Evolutionary conservation across 2,329 filamentous ascomycete genomes (phyloP).

Genomic region (Raffaelea albimanens): DNA sequence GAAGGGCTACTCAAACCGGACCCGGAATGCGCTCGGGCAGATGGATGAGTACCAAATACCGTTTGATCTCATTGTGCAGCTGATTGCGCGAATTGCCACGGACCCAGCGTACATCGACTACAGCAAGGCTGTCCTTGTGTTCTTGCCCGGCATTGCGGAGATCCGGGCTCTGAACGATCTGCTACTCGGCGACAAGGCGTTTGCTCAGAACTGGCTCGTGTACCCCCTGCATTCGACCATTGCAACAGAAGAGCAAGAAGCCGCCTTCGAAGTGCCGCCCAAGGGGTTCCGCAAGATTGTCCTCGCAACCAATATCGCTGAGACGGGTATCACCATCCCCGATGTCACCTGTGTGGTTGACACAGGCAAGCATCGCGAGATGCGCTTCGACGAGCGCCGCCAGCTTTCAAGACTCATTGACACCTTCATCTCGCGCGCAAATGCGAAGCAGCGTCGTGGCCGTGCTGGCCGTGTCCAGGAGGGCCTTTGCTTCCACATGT

Average conservation of each 20-base stretch:
- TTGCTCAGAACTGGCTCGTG: slow-evolving; percentile 70
- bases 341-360: slow-evolving; percentile 97
- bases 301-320: slow-evolving; percentile 93
- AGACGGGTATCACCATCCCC: slow-evolving; percentile 96
- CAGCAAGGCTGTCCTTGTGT: slow-evolving; percentile 89
- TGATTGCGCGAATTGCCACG: slow-evolving; percentile 68
- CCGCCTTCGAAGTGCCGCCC: slow-evolving; percentile 79
- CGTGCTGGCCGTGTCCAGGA: slow-evolving; percentile 92
- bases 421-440: slow-evolving; percentile 89
- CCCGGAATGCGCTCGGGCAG: slow-evolving; percentile 61
- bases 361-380: slow-evolving; percentile 92
- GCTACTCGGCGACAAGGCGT: slow-evolving; percentile 65
- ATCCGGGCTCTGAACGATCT: slow-evolving; percentile 84
- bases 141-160: slow-evolving; percentile 88
- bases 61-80: slow-evolving; percentile 71
- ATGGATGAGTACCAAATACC: slow-evolving; percentile 91
- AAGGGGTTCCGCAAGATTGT: slow-evolving; percentile 83
- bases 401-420: slow-evolving; percentile 88
- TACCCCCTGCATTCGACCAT: slow-evolving; percentile 92
- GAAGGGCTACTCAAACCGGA: slow-evolving; percentile 64
- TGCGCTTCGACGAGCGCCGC: slow-evolving; percentile 89
- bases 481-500: slow-evolving; percentile 90
- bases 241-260: slow-evolving; percentile 91
- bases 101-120: slow-evolving; percentile 57
- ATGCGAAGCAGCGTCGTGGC: slow-evolving; percentile 89